A percentile compares a stretch with the other conserved stretches of the same genome.
These are phyloP conservation scores for Ustilago trichophora DNA, from an alignment of 1,284 basidiomycete species.

Conservation along the genomic window DNA sequence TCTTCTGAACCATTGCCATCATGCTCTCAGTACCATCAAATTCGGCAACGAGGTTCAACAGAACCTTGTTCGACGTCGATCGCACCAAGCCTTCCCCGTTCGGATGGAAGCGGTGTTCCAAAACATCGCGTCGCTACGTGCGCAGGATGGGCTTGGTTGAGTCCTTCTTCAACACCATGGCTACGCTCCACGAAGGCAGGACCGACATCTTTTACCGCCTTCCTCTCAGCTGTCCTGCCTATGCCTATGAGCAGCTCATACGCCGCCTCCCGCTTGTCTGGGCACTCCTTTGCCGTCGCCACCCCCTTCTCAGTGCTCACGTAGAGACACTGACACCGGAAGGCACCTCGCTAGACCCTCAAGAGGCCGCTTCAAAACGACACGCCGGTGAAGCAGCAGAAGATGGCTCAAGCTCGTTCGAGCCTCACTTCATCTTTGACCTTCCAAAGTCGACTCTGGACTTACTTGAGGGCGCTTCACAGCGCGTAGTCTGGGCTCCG, in stretches of 20 bases:
- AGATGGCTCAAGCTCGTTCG: slow-evolving; percentile 39
- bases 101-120: slow-evolving; percentile 26
- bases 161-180: slow-evolving; percentile 49
- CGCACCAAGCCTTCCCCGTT: slow-evolving; percentile 38
- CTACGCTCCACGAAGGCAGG: slow-evolving; percentile 35
- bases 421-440: slow-evolving; percentile 43
- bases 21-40: slow-evolving; percentile 25
- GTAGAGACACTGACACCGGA: slow-evolving; percentile 32
- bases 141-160: slow-evolving; percentile 45
- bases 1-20: no score
- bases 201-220: slow-evolving; percentile 46
- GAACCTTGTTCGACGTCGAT: slow-evolving; percentile 38
- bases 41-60: slow-evolving; percentile 23
- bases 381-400: slow-evolving; percentile 29
- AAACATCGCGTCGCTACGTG: slow-evolving; percentile 11
- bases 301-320: slow-evolving; percentile 27
- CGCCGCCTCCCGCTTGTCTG: slow-evolving; percentile 33
- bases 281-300: slow-evolving; percentile 42
- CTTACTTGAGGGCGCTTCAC: slow-evolving; percentile 21
- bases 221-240: slow-evolving; percentile 19
- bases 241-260: slow-evolving; percentile 12
- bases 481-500: slow-evolving; percentile 10
- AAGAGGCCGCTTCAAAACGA: slow-evolving; percentile 21
- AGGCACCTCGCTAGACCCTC: slow-evolving; percentile 11
- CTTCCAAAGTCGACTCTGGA: slow-evolving; percentile 12